phyloP scores from a whole-genome alignment of 2,329 filamentous ascomycete genomes.

The Colletotrichum trifolii region DNA sequence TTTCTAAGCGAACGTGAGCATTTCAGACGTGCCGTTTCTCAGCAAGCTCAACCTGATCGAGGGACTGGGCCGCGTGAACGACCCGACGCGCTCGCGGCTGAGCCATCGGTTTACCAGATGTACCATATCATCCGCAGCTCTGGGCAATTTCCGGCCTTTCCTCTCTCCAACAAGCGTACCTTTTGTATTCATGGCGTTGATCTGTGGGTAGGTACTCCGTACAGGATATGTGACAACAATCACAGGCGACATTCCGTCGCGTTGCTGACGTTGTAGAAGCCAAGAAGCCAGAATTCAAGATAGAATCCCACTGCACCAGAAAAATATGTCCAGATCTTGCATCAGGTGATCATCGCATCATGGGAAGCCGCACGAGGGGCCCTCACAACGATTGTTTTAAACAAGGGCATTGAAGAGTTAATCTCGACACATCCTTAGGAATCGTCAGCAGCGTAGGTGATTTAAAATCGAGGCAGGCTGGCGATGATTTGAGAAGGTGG shows the following conservation, averaged over 20 bases:
- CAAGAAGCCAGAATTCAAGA: not conserved
- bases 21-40: conserved; percentile 38
- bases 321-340: conserved; percentile 65
- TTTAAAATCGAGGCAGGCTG: conserved; percentile 44
- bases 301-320: conserved; percentile 13
- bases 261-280: not conserved
- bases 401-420: conserved; percentile 64
- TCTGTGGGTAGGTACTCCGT: not conserved
- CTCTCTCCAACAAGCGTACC: conserved; percentile 21
- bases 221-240: not conserved
- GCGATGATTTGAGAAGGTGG: conserved; percentile 58
- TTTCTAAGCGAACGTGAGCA: conserved; percentile 26
- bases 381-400: conserved; percentile 78
- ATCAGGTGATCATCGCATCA: conserved; percentile 77
- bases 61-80: conserved; percentile 15
- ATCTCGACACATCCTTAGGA: conserved; percentile 69
- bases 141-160: not conserved
- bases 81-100: conserved; percentile 35
- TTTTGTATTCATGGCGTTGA: not conserved
- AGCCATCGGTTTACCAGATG: conserved; percentile 39
- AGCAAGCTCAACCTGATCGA: conserved; percentile 38
- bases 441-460: conserved; percentile 58
- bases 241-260: not conserved
- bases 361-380: conserved; percentile 71
- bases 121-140: conserved; percentile 31